A percentile compares a stretch with the other conserved stretches of the same genome.
phyloP scores from a whole-genome alignment of 192 early-diverging fungal species.

The Backusella sp. region DNA sequence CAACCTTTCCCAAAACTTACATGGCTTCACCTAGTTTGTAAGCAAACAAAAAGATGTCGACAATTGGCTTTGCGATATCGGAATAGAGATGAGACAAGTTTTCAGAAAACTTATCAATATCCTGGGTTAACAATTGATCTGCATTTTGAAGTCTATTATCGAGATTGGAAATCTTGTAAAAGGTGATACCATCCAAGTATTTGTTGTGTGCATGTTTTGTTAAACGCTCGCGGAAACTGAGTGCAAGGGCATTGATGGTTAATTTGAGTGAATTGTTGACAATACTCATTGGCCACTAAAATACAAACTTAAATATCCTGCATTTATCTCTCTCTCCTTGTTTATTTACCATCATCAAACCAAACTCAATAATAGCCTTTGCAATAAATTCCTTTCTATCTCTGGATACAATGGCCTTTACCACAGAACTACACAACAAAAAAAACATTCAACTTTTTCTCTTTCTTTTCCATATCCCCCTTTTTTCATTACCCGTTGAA shows the following conservation, averaged over 20 bases:
- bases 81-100: slow-evolving; percentile 72
- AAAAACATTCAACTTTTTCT: no score
- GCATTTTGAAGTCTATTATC: slow-evolving; percentile 76
- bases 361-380: slow-evolving; percentile 64
- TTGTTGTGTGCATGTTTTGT: slow-evolving; percentile 64
- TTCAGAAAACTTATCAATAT: slow-evolving; percentile 71
- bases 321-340: neutral
- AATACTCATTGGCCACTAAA: slow-evolving; percentile 62
- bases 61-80: slow-evolving; percentile 72
- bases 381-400: slow-evolving; percentile 59
- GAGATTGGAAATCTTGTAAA: slow-evolving; percentile 81
- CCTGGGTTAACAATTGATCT: slow-evolving; percentile 69
- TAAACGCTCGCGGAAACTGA: slow-evolving; percentile 56
- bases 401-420: slow-evolving; percentile 74
- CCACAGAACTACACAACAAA: slow-evolving; percentile 61
- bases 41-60: slow-evolving; percentile 74
- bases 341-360: slow-evolving; percentile 56
- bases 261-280: slow-evolving; percentile 64
- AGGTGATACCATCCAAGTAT: slow-evolving; percentile 74
- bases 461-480: neutral
- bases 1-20: slow-evolving; percentile 30
- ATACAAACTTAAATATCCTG: neutral
- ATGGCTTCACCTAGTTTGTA: slow-evolving; percentile 69
- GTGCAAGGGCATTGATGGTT: slow-evolving; percentile 52
- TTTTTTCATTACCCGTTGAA: slow-evolving; percentile 44